A percentile compares a stretch with the other conserved stretches of the same genome.
phyloP scores from a whole-genome alignment of 192 early-diverging fungal genomes.

The Coemansia sp. region DNA sequence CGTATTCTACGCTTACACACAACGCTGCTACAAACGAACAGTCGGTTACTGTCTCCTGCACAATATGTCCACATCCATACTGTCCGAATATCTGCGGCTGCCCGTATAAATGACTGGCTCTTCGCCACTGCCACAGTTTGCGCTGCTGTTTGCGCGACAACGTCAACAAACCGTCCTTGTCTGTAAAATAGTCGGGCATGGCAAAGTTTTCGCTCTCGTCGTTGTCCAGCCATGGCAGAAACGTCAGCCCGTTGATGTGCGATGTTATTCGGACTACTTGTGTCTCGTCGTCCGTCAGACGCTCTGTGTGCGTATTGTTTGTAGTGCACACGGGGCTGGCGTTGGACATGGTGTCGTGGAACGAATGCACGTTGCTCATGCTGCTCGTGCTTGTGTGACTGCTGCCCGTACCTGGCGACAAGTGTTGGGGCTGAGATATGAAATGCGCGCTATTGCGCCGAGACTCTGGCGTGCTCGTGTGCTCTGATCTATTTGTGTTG shows the following conservation, averaged over 20 bases:
- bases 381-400: constrained; percentile 14
- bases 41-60: constrained; percentile 90
- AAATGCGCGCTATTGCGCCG: constrained; percentile 2
- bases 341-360: not conserved
- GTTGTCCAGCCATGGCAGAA: constrained; percentile 70
- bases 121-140: constrained; percentile 79
- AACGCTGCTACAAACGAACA: constrained; percentile 95
- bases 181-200: constrained; percentile 58
- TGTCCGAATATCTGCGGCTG: constrained; percentile 67
- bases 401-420: constrained; percentile 10
- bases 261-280: constrained; percentile 69
- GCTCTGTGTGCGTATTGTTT: not conserved
- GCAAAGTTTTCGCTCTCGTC: constrained; percentile 67
- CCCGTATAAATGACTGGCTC: constrained; percentile 71
- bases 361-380: not conserved
- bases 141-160: constrained; percentile 74
- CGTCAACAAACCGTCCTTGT: constrained; percentile 74
- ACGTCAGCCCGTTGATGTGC: constrained; percentile 67
- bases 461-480: not conserved
- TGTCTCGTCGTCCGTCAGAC: constrained; percentile 54
- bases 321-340: not conserved
- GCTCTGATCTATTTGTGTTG: not conserved
- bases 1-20: constrained; percentile 81
- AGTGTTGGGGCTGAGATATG: not conserved
- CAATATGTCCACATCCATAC: constrained; percentile 66